These are phyloP conservation scores for Russula brevipes DNA, from an alignment of 768 basidiomycete genomes.

Conservation along the genomic window DNA sequence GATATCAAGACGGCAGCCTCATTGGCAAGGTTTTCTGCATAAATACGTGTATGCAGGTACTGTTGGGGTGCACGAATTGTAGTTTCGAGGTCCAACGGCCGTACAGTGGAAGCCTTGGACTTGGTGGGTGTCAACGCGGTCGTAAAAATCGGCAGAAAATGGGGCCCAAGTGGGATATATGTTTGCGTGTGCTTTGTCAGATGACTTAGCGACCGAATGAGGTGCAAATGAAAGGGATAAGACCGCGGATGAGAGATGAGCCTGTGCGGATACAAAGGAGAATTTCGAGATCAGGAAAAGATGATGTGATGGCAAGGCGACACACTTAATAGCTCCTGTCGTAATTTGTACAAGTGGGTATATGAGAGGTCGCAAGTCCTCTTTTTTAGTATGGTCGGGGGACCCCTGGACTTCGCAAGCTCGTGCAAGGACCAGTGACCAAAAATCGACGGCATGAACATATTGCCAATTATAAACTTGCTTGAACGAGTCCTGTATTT, in stretches of 20 bases:
- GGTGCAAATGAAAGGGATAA: conserved; percentile 91
- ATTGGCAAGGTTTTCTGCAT: conserved; percentile 76
- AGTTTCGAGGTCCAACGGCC: conserved; percentile 84
- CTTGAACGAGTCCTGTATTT: conserved; percentile 74
- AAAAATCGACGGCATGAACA: conserved; percentile 93
- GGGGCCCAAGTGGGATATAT: conserved; percentile 84
- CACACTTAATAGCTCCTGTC: conserved; percentile 87
- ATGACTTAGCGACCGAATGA: conserved; percentile 82
- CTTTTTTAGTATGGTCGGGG: conserved; percentile 51
- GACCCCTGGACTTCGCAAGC: conserved; percentile 65
- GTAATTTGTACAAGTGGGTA: conserved; percentile 95
- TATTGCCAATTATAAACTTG: conserved; percentile 99
- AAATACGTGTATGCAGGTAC: conserved; percentile 84
- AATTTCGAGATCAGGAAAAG: conserved; percentile 2
- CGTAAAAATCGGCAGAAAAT: conserved; percentile 81
- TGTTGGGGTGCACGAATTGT: conserved; percentile 82
- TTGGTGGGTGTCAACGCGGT: conserved; percentile 64
- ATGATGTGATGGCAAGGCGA: conserved; percentile 17
- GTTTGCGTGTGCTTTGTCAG: conserved; percentile 77
- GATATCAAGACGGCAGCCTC: conserved; percentile 74
- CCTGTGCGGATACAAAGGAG: conserved; percentile 38
- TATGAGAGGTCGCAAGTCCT: conserved; percentile 80
- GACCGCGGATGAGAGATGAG: conserved; percentile 87
- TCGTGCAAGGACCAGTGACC: conserved; percentile 81
- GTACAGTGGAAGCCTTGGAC: conserved; percentile 78